phyloP scores from a whole-genome alignment of 164 flowering plant genomes.

The Aristolochia fimbriata region DNA sequence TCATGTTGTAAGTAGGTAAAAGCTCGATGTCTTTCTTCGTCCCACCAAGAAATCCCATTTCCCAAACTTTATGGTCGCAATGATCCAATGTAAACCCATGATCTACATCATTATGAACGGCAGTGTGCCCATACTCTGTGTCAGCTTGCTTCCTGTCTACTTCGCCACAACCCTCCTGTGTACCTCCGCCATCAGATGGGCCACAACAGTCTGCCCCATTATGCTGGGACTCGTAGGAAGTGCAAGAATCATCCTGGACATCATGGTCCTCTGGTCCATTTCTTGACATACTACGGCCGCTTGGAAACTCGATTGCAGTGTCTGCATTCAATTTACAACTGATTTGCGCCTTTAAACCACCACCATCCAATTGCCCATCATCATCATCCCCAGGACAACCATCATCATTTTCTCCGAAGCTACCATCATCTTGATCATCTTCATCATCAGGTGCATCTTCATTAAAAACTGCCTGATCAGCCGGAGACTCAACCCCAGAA shows the following conservation, averaged over 20 bases:
- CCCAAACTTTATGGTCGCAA: conserved; percentile 43
- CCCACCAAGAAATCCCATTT: conserved; percentile 24
- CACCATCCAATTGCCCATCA: conserved; percentile 6
- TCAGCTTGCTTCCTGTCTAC: conserved; percentile 8
- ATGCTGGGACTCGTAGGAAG: conserved; percentile 25
- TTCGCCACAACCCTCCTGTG: conserved; percentile 12
- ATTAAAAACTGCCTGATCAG: conserved; percentile 10
- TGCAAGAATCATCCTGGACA: conserved; percentile 34
- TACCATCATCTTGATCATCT: conserved; percentile 7
- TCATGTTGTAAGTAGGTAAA: conserved; percentile 50
- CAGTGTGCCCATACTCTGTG: conserved; percentile 8
- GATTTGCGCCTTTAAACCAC: neutral
- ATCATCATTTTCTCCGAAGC: conserved; percentile 6
- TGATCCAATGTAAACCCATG: conserved; percentile 28
- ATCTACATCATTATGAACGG: conserved; percentile 3
- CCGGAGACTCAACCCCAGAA: conserved; percentile 32
- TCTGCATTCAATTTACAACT: neutral
- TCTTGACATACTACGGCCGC: neutral
- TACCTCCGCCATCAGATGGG: conserved; percentile 11
- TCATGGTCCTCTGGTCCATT: conserved; percentile 20
- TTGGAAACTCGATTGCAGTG: neutral
- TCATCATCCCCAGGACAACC: conserved; percentile 4
- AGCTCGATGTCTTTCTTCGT: conserved; percentile 30
- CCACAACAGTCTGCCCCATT: conserved; percentile 4
- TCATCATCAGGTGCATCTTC: conserved; percentile 7